Conservation (phyloP, 306 rosid genomes). For the Prosopis cineraria region DNA sequence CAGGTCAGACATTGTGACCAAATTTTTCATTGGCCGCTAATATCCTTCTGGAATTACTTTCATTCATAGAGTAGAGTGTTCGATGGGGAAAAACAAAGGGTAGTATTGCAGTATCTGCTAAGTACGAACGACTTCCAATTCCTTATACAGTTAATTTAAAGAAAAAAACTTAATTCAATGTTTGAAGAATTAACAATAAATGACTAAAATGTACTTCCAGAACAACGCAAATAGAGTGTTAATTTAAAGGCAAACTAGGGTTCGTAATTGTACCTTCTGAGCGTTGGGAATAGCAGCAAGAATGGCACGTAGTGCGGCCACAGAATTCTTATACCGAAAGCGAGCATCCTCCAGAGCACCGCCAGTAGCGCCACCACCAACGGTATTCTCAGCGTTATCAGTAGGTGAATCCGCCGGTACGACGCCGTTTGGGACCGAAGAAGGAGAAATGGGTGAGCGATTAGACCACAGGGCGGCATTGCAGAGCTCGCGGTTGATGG, state of each 20-base stretch:
- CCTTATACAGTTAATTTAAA: neutral
- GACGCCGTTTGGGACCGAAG: conserved; percentile 35
- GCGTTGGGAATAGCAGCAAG: conserved; percentile 75
- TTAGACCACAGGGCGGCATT: conserved; percentile 73
- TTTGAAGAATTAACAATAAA: neutral
- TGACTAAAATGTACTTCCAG: neutral
- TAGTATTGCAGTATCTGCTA: neutral
- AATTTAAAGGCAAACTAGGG: neutral
- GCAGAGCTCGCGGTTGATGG: conserved; percentile 94
- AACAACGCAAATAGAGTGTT: neutral
- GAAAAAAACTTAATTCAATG: neutral
- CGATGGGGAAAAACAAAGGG: neutral
- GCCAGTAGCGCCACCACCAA: conserved; percentile 43
- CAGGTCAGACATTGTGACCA: conserved; percentile 14
- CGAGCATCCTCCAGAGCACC: conserved; percentile 88
- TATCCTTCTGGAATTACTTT: neutral
- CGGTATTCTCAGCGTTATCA: conserved; percentile 45
- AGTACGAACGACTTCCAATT: conserved; percentile 8
- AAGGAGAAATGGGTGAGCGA: conserved; percentile 37
- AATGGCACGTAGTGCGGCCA: conserved; percentile 65
- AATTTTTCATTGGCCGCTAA: conserved; percentile 12
- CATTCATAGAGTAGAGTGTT: neutral
- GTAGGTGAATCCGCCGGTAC: conserved; percentile 57
- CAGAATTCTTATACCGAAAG: conserved; percentile 67
- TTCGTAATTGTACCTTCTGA: conserved; percentile 50